These are phyloP conservation scores for Acanthamoeba triangularis DNA, from an alignment of 208 protist species.

Conservation along the genomic window DNA sequence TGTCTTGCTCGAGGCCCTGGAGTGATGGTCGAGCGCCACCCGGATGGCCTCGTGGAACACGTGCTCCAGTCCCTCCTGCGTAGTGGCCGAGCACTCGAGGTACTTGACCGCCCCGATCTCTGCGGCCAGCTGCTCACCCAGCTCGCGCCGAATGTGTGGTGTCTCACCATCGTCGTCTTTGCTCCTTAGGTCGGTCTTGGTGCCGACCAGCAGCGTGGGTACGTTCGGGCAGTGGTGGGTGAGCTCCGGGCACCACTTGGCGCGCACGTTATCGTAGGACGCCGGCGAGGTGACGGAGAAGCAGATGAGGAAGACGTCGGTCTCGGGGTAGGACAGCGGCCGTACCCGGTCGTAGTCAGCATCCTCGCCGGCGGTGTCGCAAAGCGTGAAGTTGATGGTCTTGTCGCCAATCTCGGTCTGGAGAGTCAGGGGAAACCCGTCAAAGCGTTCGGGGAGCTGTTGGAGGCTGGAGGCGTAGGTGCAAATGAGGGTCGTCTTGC, in stretches of 20 bases:
- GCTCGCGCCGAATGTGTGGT: slow-evolving; percentile 81
- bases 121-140: slow-evolving; percentile 89
- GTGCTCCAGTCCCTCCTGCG: slow-evolving; percentile 92
- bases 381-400: slow-evolving; percentile 88
- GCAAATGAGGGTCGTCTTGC: slow-evolving; percentile 92
- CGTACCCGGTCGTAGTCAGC: slow-evolving; percentile 87
- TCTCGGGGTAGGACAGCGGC: slow-evolving; percentile 92
- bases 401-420: slow-evolving; percentile 88
- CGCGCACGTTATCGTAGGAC: slow-evolving; percentile 91
- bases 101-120: slow-evolving; percentile 93
- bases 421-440: neutral
- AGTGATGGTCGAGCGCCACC: slow-evolving; percentile 72
- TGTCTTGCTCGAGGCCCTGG: neutral
- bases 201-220: slow-evolving; percentile 95
- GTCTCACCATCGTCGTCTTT: slow-evolving; percentile 88
- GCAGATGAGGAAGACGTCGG: slow-evolving; percentile 93
- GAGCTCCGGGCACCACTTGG: slow-evolving; percentile 92
- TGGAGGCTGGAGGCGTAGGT: slow-evolving; percentile 90
- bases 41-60: slow-evolving; percentile 92
- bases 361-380: slow-evolving; percentile 87
- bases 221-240: slow-evolving; percentile 90
- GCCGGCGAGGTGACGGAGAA: slow-evolving; percentile 90
- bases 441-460: neutral
- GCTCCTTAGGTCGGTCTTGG: slow-evolving; percentile 94
- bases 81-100: slow-evolving; percentile 95